phyloP scores from a whole-genome alignment of 305 asterid species.

The Rubia balearica region DNA sequence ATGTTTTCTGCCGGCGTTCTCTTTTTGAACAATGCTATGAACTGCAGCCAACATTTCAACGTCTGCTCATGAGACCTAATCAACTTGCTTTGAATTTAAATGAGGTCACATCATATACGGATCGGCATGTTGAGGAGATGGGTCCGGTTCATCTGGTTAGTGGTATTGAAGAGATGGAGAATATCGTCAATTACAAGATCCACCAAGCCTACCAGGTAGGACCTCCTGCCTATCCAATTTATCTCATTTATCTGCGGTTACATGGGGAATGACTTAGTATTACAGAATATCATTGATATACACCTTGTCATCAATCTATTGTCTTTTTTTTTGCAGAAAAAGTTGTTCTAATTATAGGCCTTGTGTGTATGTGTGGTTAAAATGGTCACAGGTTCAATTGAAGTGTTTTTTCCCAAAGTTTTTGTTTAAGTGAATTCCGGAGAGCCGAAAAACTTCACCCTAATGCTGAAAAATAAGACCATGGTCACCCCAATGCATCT shows the following conservation, averaged over 20 bases:
- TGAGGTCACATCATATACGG: slow-evolving; percentile 56
- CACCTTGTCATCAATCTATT: neutral
- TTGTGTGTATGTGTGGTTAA: too few species aligned
- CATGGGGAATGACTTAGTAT: neutral
- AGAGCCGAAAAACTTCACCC: too few species aligned
- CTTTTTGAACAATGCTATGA: slow-evolving; percentile 96
- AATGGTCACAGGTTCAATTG: too few species aligned
- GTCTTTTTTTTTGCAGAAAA: neutral
- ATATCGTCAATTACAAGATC: slow-evolving; percentile 68
- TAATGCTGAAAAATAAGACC: too few species aligned
- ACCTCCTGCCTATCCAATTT: neutral
- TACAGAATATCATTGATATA: neutral
- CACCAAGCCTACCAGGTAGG: slow-evolving; percentile 69
- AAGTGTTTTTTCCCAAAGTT: too few species aligned
- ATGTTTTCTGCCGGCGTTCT: slow-evolving; percentile 83
- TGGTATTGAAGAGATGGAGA: slow-evolving; percentile 77
- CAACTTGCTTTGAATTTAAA: slow-evolving; percentile 59
- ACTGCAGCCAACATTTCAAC: slow-evolving; percentile 86
- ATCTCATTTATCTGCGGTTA: neutral
- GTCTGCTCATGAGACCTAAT: slow-evolving; percentile 79
- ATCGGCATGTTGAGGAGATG: slow-evolving; percentile 69
- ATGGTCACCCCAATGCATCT: too few species aligned
- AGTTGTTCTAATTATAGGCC: neutral
- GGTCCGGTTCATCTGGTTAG: slow-evolving; percentile 51
- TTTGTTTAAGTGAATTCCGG: too few species aligned